Conservation (phyloP, 2,329 filamentous ascomycete genomes). For the Chaetomiaceae sp. region DNA sequence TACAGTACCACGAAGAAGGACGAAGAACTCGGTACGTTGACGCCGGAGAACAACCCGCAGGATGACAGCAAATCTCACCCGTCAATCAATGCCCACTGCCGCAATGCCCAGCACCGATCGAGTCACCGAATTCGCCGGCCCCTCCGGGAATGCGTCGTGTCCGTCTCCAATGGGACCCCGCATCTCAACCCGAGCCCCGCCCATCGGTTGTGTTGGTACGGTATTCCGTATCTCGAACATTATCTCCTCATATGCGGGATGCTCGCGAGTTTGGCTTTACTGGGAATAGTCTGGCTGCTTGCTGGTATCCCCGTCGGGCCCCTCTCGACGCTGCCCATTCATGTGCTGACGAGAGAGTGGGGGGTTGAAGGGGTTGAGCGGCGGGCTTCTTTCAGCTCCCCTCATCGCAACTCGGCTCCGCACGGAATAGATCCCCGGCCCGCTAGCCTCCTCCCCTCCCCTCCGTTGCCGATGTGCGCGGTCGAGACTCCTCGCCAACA, state of each 20-base stretch:
- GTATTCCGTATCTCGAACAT: too few species aligned
- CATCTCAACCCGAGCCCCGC: background rate
- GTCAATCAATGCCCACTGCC: background rate
- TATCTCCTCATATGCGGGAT: too few species aligned
- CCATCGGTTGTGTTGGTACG: background rate
- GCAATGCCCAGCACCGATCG: background rate
- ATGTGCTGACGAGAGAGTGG: background rate
- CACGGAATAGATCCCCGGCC: slow-evolving; percentile 23
- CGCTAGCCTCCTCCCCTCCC: slow-evolving; percentile 11
- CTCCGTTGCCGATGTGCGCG: slow-evolving; percentile 18
- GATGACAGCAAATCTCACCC: background rate
- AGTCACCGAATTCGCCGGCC: background rate
- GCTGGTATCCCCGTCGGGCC: too few species aligned
- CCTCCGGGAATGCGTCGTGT: background rate
- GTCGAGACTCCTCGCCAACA: slow-evolving; percentile 5
- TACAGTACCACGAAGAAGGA: background rate
- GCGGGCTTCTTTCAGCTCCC: background rate
- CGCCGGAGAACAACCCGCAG: background rate
- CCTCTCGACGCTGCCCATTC: too few species aligned
- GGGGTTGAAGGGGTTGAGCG: background rate
- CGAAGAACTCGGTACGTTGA: background rate
- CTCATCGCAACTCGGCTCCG: slow-evolving; percentile 8
- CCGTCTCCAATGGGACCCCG: background rate
- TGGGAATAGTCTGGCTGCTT: background rate
- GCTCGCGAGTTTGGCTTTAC: too few species aligned